Evolutionary conservation across 495 filamentous ascomycete genomes (phyloP).

Genomic region (Achaetomiella virescens): DNA sequence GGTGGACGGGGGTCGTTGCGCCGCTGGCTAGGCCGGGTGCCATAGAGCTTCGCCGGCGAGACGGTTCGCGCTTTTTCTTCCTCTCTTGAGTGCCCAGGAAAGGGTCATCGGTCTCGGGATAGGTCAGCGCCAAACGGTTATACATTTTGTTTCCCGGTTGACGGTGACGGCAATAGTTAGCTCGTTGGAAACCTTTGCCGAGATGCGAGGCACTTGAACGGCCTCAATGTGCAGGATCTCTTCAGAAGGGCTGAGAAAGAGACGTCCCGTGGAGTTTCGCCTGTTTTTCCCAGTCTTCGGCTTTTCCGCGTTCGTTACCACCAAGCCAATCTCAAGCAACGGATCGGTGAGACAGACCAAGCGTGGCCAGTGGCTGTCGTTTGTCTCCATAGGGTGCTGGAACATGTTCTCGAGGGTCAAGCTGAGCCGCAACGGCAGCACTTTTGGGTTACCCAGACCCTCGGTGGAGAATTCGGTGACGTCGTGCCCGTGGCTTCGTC

Average conservation of each 20-base stretch:
- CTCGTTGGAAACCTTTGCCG: slow-evolving; percentile 23
- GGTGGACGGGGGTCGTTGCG: slow-evolving; percentile 66
- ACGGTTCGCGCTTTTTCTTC: slow-evolving; percentile 46
- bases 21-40: slow-evolving; percentile 72
- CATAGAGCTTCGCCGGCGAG: slow-evolving; percentile 77
- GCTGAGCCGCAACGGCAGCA: slow-evolving; percentile 39
- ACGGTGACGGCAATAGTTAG: slow-evolving; percentile 75
- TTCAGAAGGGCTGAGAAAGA: slow-evolving; percentile 60
- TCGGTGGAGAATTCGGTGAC: slow-evolving; percentile 48
- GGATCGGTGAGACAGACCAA: slow-evolving; percentile 85
- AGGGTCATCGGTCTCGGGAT: slow-evolving; percentile 55
- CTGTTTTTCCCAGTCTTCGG: slow-evolving; percentile 17
- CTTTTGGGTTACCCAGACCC: slow-evolving; percentile 44
- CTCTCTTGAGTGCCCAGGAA: slow-evolving; percentile 44
- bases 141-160: slow-evolving; percentile 67
- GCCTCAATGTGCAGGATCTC: slow-evolving; percentile 68
- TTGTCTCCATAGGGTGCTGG: slow-evolving; percentile 41
- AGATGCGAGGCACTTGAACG: slow-evolving; percentile 16
- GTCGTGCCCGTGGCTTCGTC: slow-evolving; percentile 34
- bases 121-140: slow-evolving; percentile 72
- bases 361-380: slow-evolving; percentile 60
- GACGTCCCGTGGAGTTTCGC: slow-evolving; percentile 15
- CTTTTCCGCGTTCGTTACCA: slow-evolving; percentile 52
- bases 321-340: slow-evolving; percentile 74
- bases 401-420: slow-evolving; percentile 44